Percentiles rank a stretch among this genome's conserved stretches.
phyloP scores from a whole-genome alignment of 495 filamentous ascomycete genomes.

The Annulohypoxylon maeteangense region DNA sequence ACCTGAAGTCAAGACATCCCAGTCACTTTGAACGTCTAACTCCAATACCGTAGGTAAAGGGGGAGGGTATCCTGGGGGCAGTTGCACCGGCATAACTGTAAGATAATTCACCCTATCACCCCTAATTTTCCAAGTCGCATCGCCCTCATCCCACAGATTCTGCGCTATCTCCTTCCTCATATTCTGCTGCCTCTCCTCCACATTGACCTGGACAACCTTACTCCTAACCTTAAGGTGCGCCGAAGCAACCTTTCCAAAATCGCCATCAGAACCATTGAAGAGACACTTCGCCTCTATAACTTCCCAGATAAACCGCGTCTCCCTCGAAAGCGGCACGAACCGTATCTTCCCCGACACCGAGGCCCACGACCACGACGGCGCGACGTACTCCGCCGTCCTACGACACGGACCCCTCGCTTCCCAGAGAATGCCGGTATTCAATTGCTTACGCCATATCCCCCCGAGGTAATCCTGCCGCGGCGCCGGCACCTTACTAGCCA shows the following conservation, averaged over 20 bases:
- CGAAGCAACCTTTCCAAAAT: not conserved
- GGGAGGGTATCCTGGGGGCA: not conserved
- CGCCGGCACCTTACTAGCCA: conserved; percentile 10
- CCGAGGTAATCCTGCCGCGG: conserved; percentile 13
- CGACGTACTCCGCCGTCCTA: conserved; percentile 12
- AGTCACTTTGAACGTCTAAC: conserved; percentile 18
- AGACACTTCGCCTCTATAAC: not conserved
- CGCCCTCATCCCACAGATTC: not conserved
- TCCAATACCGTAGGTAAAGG: conserved; percentile 7
- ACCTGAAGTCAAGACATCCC: not conserved
- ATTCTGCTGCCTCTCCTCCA: conserved; percentile 16
- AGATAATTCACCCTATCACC: not conserved
- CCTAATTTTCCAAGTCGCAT: not conserved
- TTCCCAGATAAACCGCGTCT: conserved; percentile 8
- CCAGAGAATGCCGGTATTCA: conserved; percentile 27
- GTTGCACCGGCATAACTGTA: conserved; percentile 1
- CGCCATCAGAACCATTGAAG: not conserved
- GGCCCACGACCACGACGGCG: conserved; percentile 37
- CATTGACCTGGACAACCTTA: not conserved
- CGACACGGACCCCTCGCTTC: conserved; percentile 1
- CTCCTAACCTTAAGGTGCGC: conserved; percentile 7
- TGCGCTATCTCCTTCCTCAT: conserved; percentile 9
- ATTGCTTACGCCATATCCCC: conserved; percentile 17
- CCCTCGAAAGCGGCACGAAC: conserved; percentile 10
- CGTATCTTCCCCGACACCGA: conserved; percentile 25